Base-by-base conservation (phyloP, 805 yeast genomes). In the Priceomyces fermenticarens region DNA sequence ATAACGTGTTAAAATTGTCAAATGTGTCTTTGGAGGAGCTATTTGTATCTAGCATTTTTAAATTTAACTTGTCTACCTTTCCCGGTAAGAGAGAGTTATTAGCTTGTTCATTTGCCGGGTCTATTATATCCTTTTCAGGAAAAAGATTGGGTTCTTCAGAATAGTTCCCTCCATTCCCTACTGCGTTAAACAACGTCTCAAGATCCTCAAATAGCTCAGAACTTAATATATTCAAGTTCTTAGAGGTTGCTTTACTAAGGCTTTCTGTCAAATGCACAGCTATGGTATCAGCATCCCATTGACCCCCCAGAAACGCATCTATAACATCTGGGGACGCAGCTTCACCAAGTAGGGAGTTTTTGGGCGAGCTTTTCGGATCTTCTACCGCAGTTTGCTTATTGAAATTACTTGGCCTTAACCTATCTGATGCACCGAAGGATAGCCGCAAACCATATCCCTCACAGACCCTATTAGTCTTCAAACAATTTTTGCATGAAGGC, bases 371-470 rank as follows among this genome's bases (percentile, higher is more conserved):
- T 4, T 29, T 27, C 15, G 28, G 3, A 6, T 27, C 10, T 14
- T 16, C 9, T 3, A 14, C 26, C 8, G 8, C 25, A 4, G 4
- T 20, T 4, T 20, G 8, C 25, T 20, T 20, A 32, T 11, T 20
- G 16, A 4, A n/a, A 14, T 29, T 36, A 6, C 33, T 11, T 36
- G 27, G 15, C 17, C 37, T 37, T 16, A 42, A 34, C 7, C 32
- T 23, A 34, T 74, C 79, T 48, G 73, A 77, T 11, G 72, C 78
- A 46, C 74, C 79, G 43, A 78, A 78, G 3, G 72, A 63, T 4
- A 77, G 55, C 41, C 74, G 60, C 5, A 75, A 43, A 1, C 69
- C 75, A 53, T 78, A 78, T 2, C 80, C 81, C 39, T 65, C 80
- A 43, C 83, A 78, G 8, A 39, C 42, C 26, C 74, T 55, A 1